Base-by-base conservation (phyloP, 495 filamentous ascomycete genomes). In the Acidomyces sp. region DNA sequence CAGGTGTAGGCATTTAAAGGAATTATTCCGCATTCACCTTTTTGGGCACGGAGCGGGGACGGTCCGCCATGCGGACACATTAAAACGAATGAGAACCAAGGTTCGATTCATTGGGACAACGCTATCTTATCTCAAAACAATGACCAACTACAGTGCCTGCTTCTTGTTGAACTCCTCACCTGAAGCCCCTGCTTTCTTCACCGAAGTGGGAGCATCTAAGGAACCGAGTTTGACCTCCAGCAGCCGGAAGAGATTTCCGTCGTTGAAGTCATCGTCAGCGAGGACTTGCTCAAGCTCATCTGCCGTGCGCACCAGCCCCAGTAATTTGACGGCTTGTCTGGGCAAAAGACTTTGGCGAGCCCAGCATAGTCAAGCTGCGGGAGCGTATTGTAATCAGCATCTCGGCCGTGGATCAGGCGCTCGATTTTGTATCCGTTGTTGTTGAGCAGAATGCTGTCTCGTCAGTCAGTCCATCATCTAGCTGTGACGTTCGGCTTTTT, bases 351-450 rank as follows among this genome's bases (percentile, higher is more conserved):
- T 7, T 39, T 36, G 6, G 31, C 12, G 15, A 54, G 32, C 6
- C 19, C 20, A 20, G 36, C 37, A 29, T 50, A 50, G 26, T 50
- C 41, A 27, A 37, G 48, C 3, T 38, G 2, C 6, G 48, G 44
- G 15, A 55, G 23, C 9, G 40, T 41, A 30, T 57, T 57, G 29
- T 55, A 54, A 6, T 25, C 20, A 9, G 44, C 48, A 4, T 42
- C 28, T 30, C 42, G 43, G 32, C 49, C 55, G 36, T 55, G 55
- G 30, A 55, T 55, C 17, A 52, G 34, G 2, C 53, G 43, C 46
- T 58, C 55, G 15, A 58, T 37, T 12, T 49, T 55, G 32, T 58
- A 55, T 27, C 53, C 55, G n/a, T 37, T 32, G 39, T 54, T 55
- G 34, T 55, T 55, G 13, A 55, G 33, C 25, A 58, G 41, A 38